Evolutionary conservation across 2,329 filamentous ascomycete genomes (phyloP), one percentile per base, ranked within the genome.

Genomic region (Xenoacremonium recifei): DNA sequence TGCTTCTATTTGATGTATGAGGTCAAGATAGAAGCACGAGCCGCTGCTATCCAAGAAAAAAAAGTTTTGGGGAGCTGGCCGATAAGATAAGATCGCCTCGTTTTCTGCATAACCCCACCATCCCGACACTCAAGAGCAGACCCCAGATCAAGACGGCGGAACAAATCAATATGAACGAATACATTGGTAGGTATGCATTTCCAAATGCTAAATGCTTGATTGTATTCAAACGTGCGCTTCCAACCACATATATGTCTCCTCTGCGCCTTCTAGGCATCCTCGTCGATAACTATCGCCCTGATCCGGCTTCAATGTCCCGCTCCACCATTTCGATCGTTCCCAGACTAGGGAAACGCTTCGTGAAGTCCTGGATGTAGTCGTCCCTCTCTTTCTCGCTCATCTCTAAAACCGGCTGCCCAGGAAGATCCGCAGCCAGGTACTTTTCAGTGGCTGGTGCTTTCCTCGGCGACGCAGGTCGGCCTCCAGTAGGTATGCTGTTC

Each of bases 281-380:
- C 52, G 54, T 47, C 47, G 45, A 17, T 50, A 42, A 25, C 47
- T 48, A 66, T 56, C 75, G 17, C 47, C 43, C 11, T 51, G 57
- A n/a, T 51, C 50, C 25, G n/a, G n/a, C n/a, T n/a, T 47, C 50
- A 33, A 68, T 61, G 39, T 79, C 85, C 46, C 83, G 80, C 68
- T 93, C 87, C n/a, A 89, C 85, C 82, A 92, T 87, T 69, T 96
- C 91, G 53, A 96, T 79, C 9, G 89, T 80, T 42, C 83, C 84
- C 44, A 97, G 69, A 61, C 87, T 95, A 1, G 92, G 92, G 65
- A 90, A 96, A 44, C 89, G 76, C 66, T 90, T 90, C 47, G 84
- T 85, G 62, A 97, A 96, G 59, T 88, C 66, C 45, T 69, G 65
- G 33, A 85, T 64, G 56, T 84, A 84, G 53, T 90, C 87, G 34